Evolutionary conservation across 192 early-diverging fungal species (phyloP).

Genomic region (Coemansia erecta): DNA sequence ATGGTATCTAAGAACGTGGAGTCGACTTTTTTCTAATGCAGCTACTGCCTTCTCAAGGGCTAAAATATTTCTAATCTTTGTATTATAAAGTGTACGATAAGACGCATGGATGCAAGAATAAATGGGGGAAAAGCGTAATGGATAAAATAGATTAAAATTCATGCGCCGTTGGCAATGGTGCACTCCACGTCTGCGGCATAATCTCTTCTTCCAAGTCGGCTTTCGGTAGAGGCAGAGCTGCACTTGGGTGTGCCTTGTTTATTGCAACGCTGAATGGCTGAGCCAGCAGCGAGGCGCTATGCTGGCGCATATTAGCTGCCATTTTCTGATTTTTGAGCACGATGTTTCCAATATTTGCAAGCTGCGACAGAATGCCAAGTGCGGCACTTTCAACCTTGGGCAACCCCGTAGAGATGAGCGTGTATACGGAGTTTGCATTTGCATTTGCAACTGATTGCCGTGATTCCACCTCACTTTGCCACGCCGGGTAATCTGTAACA

Average conservation of each 20-base stretch:
- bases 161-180: not conserved
- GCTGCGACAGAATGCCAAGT: constrained; percentile 15
- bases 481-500: constrained; percentile 20
- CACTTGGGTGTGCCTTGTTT: not conserved
- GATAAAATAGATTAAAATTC: not conserved
- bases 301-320: not conserved
- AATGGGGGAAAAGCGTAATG: not conserved
- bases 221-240: not conserved
- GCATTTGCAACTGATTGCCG: constrained; percentile 11
- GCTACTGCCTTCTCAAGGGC: no score
- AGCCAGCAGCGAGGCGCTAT: not conserved
- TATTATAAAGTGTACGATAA: no score
- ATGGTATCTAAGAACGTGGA: no score
- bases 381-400: constrained; percentile 23
- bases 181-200: not conserved
- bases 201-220: not conserved
- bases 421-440: constrained; percentile 24
- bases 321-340: not conserved
- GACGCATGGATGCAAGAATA: no score
- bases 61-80: no score
- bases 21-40: no score
- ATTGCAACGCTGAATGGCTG: not conserved
- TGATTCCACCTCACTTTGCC: constrained; percentile 28
- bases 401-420: constrained; percentile 28
- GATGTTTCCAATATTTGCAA: constrained; percentile 14